Evolutionary conservation across 192 early-diverging fungal species (phyloP).

Genomic region (Oehlia diaphana): DNA sequence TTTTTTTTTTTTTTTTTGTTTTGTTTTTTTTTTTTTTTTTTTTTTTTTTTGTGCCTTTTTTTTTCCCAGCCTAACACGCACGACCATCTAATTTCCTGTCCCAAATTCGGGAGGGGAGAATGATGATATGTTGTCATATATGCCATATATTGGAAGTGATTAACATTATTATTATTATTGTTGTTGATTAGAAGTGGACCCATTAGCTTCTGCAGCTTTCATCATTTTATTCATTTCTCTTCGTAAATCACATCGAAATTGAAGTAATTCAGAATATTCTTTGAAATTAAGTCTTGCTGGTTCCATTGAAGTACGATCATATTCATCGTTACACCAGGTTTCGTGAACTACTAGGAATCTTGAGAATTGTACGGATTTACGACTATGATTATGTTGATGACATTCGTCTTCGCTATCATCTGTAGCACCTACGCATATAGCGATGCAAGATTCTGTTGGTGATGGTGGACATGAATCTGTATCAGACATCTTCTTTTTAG

Average conservation of each 20-base stretch:
- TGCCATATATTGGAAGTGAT: too few relatives aligned
- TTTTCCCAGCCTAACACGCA: too few relatives aligned
- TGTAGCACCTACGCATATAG: not conserved
- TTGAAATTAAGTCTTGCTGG: conserved; percentile 42
- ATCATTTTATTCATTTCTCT: conserved; percentile 38
- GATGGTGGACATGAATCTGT: not conserved
- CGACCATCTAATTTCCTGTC: too few relatives aligned
- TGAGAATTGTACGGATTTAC: conserved; percentile 45
- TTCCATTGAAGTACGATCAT: conserved; percentile 40
- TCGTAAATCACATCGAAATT: conserved; percentile 39
- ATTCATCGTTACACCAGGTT: conserved; percentile 44
- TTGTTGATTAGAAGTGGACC: not conserved
- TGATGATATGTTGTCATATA: too few relatives aligned
- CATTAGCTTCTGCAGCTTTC: not conserved
- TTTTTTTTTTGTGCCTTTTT: too few relatives aligned
- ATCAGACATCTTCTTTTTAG: not conserved
- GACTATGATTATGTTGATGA: not conserved
- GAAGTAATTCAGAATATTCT: conserved; percentile 38
- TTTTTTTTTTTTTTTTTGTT: too few relatives aligned
- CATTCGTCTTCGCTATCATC: conserved; percentile 19
- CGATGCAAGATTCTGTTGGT: not conserved
- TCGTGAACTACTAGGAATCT: conserved; percentile 40
- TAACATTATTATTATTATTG: too few relatives aligned
- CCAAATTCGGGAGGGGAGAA: too few relatives aligned
- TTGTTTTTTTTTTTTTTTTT: too few relatives aligned